phyloP scores from a whole-genome alignment of 2,329 filamentous ascomycete species.

The Sporothrix dimorphospora region DNA sequence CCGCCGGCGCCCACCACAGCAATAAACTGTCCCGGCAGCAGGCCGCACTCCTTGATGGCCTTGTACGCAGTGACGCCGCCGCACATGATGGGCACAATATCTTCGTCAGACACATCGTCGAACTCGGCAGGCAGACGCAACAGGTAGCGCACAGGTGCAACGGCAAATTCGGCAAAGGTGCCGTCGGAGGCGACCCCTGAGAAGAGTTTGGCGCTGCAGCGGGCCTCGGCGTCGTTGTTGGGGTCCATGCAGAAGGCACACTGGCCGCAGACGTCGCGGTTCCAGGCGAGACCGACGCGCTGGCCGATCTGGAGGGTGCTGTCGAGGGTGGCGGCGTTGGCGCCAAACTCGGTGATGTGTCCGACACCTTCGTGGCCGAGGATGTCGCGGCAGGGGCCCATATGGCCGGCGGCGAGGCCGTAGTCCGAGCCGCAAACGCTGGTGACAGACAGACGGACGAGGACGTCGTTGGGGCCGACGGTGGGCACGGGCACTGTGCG shows the following conservation, averaged over 20 bases:
- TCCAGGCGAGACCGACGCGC: constrained; percentile 47
- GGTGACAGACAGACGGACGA: constrained; percentile 43
- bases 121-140: constrained; percentile 39
- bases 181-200: constrained; percentile 44
- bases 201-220: constrained; percentile 42
- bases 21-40: constrained; percentile 43
- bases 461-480: constrained; percentile 40
- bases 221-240: constrained; percentile 42
- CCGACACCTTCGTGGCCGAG: constrained; percentile 53
- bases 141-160: constrained; percentile 44
- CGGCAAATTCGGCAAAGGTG: constrained; percentile 46
- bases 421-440: constrained; percentile 47
- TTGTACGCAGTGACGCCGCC: constrained; percentile 51
- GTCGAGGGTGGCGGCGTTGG: constrained; percentile 38
- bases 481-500: constrained; percentile 36
- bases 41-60: constrained; percentile 42
- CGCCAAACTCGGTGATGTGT: constrained; percentile 44
- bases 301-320: constrained; percentile 39
- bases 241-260: constrained; percentile 40
- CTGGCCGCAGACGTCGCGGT: constrained; percentile 43
- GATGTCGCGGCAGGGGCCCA: constrained; percentile 43
- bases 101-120: constrained; percentile 41
- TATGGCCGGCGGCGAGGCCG: constrained; percentile 44
- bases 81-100: constrained; percentile 48
- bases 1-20: constrained; percentile 46